These are phyloP conservation scores for Oidium heveae DNA, from an alignment of 2,329 filamentous ascomycete genomes.

Conservation along the genomic window DNA sequence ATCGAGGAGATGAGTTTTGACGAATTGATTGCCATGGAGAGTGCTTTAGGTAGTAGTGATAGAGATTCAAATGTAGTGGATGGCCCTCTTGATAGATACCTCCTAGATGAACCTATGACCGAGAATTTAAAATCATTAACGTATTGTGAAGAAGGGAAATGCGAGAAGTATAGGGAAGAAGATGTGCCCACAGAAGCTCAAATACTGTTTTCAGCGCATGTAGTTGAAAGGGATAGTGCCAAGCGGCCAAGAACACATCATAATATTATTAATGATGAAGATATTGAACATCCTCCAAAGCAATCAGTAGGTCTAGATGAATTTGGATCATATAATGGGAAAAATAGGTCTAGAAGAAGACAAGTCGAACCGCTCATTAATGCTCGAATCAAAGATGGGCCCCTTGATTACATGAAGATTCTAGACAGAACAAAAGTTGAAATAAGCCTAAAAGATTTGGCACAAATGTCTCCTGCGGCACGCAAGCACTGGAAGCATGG, in stretches of 20 bases:
- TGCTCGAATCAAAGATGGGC: neutral
- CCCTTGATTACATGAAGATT: neutral
- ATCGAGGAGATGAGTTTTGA: neutral
- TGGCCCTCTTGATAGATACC: neutral
- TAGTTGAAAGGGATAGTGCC: neutral
- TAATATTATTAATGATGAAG: neutral
- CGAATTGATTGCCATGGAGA: neutral
- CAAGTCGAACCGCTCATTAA: neutral
- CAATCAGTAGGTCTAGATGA: neutral
- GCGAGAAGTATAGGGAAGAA: neutral
- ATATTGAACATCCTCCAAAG: neutral
- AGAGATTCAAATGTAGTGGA: neutral
- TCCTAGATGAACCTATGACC: neutral
- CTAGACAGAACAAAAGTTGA: neutral
- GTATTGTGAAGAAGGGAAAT: neutral
- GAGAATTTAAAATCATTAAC: neutral
- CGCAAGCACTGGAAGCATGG: neutral
- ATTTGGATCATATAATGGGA: neutral
- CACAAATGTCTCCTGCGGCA: neutral
- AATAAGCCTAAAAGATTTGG: neutral
- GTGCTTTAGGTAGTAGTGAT: neutral
- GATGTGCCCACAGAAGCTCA: neutral
- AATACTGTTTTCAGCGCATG: neutral
- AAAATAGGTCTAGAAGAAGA: neutral
- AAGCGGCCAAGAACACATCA: neutral